Percentiles rank a stretch among this genome's conserved stretches.
phyloP scores from a whole-genome alignment of 2,329 filamentous ascomycete species.

The Rutstroemia sydowiana region DNA sequence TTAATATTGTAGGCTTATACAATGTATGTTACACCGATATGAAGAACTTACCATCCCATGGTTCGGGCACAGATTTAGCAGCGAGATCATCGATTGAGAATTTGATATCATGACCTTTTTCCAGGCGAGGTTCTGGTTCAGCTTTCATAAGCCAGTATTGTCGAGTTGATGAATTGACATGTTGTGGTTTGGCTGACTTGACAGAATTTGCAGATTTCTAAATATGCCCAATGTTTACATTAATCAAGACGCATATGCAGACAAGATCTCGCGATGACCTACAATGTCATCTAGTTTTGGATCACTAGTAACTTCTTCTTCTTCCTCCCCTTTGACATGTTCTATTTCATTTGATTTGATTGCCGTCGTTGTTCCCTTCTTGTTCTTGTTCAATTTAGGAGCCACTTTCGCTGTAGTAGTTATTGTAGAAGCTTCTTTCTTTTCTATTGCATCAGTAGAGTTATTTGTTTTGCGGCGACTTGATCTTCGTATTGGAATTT shows the following conservation, averaged over 20 bases:
- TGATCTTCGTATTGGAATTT: slow-evolving; percentile 16
- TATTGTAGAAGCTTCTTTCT: slow-evolving; percentile 5
- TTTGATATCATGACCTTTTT: slow-evolving; percentile 80
- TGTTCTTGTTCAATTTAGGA: no score
- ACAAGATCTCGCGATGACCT: background rate
- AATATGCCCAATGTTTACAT: background rate
- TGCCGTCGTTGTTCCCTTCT: no score
- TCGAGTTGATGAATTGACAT: slow-evolving; percentile 18
- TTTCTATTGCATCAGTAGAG: background rate
- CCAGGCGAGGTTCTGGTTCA: slow-evolving; percentile 78
- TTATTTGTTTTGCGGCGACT: slow-evolving; percentile 16
- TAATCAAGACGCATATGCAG: background rate
- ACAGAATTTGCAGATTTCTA: slow-evolving; percentile 7
- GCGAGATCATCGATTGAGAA: slow-evolving; percentile 92
- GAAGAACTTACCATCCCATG: slow-evolving; percentile 71
- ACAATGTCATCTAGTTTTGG: background rate
- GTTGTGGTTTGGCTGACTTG: slow-evolving; percentile 6
- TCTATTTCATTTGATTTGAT: no score
- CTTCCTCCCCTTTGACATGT: no score
- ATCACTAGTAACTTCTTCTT: no score
- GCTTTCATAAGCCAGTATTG: slow-evolving; percentile 80
- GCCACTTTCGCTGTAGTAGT: background rate
- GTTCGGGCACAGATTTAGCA: slow-evolving; percentile 66
- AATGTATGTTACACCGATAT: background rate
- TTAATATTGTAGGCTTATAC: slow-evolving; percentile 6